These are phyloP conservation scores for Globisporangium barbulae DNA, from an alignment of 352 stramenopile species.

Conservation along the genomic window DNA sequence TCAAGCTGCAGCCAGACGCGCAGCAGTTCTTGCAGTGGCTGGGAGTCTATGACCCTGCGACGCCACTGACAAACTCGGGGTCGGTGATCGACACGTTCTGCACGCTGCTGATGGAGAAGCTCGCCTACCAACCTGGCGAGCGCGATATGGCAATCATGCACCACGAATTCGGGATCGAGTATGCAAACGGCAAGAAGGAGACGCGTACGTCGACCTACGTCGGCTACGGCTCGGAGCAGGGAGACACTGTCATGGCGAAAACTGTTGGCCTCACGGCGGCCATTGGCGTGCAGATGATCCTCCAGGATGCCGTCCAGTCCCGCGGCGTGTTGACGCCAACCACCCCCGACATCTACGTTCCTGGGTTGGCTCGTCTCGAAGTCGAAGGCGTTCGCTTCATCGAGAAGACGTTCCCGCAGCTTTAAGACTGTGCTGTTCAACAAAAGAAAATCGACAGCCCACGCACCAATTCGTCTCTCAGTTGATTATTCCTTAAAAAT, in stretches of 20 bases:
- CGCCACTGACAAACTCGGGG: constrained; percentile 45
- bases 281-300: constrained; percentile 92
- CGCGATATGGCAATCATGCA: constrained; percentile 96
- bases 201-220: constrained; percentile 89
- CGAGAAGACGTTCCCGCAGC: constrained; percentile 67
- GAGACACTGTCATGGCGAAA: constrained; percentile 95
- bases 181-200: constrained; percentile 79
- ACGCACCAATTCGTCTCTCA: neutral
- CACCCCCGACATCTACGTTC: constrained; percentile 88
- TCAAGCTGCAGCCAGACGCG: constrained; percentile 46
- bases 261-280: constrained; percentile 94
- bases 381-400: constrained; percentile 86
- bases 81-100: constrained; percentile 86
- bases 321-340: constrained; percentile 89
- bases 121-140: constrained; percentile 88
- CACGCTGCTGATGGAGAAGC: constrained; percentile 83
- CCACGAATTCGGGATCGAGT: constrained; percentile 86
- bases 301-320: constrained; percentile 83
- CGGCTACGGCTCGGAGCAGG: constrained; percentile 87
- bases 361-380: constrained; percentile 79
- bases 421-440: constrained; percentile 10
- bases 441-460: neutral
- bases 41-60: constrained; percentile 55
- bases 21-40: constrained; percentile 77
- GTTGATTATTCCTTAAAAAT: neutral